A percentile compares a stretch with the other conserved stretches of the same genome.
These are phyloP conservation scores for Forsythia viridissima DNA, from an alignment of 257 asterid species.

Conservation along the genomic window DNA sequence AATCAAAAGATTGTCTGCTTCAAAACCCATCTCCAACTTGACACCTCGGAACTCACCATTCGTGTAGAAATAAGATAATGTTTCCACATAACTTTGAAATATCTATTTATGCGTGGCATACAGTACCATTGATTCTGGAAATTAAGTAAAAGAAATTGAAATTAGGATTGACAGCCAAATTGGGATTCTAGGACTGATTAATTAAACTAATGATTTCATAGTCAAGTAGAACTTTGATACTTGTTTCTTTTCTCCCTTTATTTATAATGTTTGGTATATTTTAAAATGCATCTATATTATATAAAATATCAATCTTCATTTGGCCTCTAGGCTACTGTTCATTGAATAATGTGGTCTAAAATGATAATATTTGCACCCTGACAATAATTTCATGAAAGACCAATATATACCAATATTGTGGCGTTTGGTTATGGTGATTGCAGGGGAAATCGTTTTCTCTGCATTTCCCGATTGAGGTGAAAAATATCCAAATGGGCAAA, in stretches of 20 bases:
- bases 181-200: background rate
- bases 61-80: too few species aligned
- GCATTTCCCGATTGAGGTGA: slow-evolving; percentile 68
- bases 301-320: too few species aligned
- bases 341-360: too few species aligned
- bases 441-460: slow-evolving; percentile 71
- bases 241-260: background rate
- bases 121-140: too few species aligned
- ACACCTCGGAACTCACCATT: too few species aligned
- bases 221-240: background rate
- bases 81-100: too few species aligned
- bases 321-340: too few species aligned
- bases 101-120: background rate
- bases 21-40: too few species aligned
- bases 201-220: background rate
- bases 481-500: slow-evolving; percentile 59
- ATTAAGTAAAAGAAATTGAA: too few species aligned
- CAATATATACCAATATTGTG: background rate
- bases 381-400: background rate
- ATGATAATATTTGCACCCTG: background rate
- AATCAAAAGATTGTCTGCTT: too few species aligned
- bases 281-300: too few species aligned
- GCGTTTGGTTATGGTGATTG: slow-evolving; percentile 8
- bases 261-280: too few species aligned
- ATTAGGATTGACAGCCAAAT: background rate